These are phyloP conservation scores for Boletellus sp. DNA, from an alignment of 1,284 basidiomycete genomes.

Conservation along the genomic window DNA sequence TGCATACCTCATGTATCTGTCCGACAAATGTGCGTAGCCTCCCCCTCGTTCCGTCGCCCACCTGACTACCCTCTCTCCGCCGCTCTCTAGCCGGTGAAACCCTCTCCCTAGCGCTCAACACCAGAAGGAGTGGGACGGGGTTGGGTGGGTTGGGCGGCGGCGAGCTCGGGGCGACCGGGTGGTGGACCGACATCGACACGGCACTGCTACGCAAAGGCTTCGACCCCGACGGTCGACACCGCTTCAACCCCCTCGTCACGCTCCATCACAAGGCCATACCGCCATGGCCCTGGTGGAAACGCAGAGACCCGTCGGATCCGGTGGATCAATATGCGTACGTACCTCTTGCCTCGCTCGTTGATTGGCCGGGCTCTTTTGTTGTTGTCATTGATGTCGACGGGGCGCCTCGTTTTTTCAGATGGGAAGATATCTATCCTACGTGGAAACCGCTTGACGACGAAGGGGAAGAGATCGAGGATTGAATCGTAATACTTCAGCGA, in stretches of 20 bases:
- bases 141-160: not conserved
- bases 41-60: not conserved
- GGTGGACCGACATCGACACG: conserved; percentile 13
- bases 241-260: conserved; percentile 12
- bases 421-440: conserved; percentile 9
- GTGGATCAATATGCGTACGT: not conserved
- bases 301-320: not conserved
- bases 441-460: conserved; percentile 18
- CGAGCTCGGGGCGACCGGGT: not conserved
- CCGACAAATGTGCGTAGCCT: conserved; percentile 12
- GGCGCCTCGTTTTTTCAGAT: conserved; percentile 1
- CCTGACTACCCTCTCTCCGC: too few relatives aligned
- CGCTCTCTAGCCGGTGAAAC: conserved; percentile 6
- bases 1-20: conserved; percentile 20
- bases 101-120: conserved; percentile 4
- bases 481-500: not conserved
- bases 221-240: not conserved
- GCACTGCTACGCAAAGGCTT: conserved; percentile 11
- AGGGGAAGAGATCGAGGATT: conserved; percentile 1
- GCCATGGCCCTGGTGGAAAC: not conserved
- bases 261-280: conserved; percentile 2
- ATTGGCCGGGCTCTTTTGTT: not conserved
- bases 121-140: not conserved
- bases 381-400: not conserved
- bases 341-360: too few relatives aligned